Evolutionary conservation across 331 rosid genomes (phyloP), one percentile per base, ranked within the genome.

Genomic region (Dryas integrifolia): DNA sequence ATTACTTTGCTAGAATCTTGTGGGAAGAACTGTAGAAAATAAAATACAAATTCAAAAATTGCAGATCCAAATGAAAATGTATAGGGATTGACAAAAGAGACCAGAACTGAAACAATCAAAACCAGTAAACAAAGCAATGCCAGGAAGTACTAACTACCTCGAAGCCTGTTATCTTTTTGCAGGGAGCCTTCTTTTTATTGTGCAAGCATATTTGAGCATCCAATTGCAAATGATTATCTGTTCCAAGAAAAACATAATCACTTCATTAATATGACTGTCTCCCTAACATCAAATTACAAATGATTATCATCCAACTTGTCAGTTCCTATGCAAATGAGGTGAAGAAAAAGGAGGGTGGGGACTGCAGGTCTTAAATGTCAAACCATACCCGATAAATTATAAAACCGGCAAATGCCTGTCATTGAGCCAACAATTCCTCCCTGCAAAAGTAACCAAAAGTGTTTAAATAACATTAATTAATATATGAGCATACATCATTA

Each of bases 131-230:
- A 77, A 69, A 81, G 26, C 41, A 69, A 63, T 30, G 74, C 30
- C 67, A 59, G 65, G 21, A 45, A 69, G 50, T 53, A 73, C 30
- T 14, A 72, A 69, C 59, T 80, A 95, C 99, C 96, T 92, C 93
- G 78, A 95, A 90, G 82, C 97, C 90, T n/a, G 92, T 84, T 56
- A 95, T 92, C 89, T 86, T 91, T 88, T 87, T 88, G 81, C 89
- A 87, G 10, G 87, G 72, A 44, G 90, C 71, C 83, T 88, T 95
- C 93, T 88, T 95, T 76, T 95, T 95, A 75, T 80, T 79, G 79
- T 72, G 77, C 63, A 95, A 77, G 85, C 86, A 82, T 65, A 88
- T 58, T 73, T 83, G 88, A 65, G 81, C 76, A 75, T 92, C 97
- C 65, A 84, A 80, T 71, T 90, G 88, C 82, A 95, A 76, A 43